Conservation (phyloP, 2,329 filamentous ascomycete species). For the Blumeria hordei region DNA sequence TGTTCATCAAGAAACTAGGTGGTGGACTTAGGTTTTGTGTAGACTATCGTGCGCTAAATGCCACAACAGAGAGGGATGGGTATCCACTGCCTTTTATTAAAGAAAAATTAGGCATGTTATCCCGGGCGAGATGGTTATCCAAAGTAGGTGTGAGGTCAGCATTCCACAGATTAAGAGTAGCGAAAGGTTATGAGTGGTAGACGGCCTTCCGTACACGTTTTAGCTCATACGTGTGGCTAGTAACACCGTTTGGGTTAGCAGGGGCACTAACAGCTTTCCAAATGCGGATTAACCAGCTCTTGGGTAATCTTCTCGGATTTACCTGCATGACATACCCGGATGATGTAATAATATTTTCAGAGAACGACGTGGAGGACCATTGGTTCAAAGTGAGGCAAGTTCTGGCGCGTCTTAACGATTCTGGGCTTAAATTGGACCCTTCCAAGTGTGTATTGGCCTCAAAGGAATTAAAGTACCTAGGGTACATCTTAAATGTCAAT, state of each 20-base stretch:
- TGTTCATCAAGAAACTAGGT: neutral
- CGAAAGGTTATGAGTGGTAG: neutral
- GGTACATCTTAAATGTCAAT: neutral
- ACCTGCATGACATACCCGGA: neutral
- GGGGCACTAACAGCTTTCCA: neutral
- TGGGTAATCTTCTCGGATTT: neutral
- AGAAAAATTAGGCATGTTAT: neutral
- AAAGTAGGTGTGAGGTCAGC: neutral
- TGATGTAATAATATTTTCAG: neutral
- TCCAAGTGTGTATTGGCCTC: neutral
- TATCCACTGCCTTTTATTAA: neutral
- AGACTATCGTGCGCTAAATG: constrained; percentile 2
- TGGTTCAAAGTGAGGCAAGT: neutral
- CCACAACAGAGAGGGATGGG: constrained; percentile 1
- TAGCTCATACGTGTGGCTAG: neutral
- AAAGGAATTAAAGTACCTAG: neutral
- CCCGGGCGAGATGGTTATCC: neutral
- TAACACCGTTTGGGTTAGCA: neutral
- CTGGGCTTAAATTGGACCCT: neutral
- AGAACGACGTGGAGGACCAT: neutral
- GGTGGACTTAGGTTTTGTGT: constrained; percentile 1
- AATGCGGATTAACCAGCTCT: neutral
- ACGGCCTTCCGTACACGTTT: constrained; percentile 1
- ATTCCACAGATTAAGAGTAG: constrained; percentile 1
- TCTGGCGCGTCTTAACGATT: neutral